Evolutionary conservation across 805 yeast genomes (phyloP).

Genomic region (Zygosaccharomyces gambellarensis): DNA sequence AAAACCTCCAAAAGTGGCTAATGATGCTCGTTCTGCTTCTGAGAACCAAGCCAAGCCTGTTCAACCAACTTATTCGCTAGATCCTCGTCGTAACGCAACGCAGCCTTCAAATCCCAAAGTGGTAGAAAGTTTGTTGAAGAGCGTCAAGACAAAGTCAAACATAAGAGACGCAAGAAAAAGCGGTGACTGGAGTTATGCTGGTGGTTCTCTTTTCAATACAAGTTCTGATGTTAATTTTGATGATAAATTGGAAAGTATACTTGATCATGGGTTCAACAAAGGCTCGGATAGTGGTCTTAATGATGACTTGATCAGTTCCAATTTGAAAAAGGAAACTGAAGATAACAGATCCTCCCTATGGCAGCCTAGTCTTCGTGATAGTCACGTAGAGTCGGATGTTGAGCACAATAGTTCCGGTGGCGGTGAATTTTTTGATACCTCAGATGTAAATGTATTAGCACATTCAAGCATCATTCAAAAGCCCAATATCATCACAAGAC

Average conservation of each 20-base stretch:
- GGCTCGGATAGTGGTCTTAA: not conserved
- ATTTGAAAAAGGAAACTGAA: not conserved
- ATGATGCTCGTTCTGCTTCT: conserved; percentile 15
- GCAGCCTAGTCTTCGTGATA: conserved; percentile 4
- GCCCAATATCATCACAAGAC: conserved; percentile 18
- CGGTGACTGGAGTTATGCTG: conserved; percentile 13
- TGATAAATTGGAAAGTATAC: not conserved
- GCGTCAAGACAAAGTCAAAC: conserved; percentile 10
- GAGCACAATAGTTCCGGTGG: not conserved
- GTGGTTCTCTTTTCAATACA: conserved; percentile 8
- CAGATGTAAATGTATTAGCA: conserved; percentile 24
- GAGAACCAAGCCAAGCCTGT: conserved; percentile 9
- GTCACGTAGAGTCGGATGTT: not conserved
- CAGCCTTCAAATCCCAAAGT: conserved; percentile 24
- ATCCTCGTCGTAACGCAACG: conserved; percentile 31
- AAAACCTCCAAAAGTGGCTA: not conserved
- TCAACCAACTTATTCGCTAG: conserved; percentile 19
- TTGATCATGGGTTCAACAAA: not conserved
- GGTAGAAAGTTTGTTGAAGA: conserved; percentile 18
- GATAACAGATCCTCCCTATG: not conserved
- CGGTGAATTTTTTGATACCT: conserved; percentile 4
- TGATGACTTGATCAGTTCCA: not conserved
- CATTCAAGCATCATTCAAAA: conserved; percentile 28
- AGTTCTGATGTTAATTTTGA: not conserved
- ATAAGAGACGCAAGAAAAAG: conserved; percentile 9